Base-by-base conservation (phyloP, 768 basidiomycete genomes). In the Termitomyces heimii region DNA sequence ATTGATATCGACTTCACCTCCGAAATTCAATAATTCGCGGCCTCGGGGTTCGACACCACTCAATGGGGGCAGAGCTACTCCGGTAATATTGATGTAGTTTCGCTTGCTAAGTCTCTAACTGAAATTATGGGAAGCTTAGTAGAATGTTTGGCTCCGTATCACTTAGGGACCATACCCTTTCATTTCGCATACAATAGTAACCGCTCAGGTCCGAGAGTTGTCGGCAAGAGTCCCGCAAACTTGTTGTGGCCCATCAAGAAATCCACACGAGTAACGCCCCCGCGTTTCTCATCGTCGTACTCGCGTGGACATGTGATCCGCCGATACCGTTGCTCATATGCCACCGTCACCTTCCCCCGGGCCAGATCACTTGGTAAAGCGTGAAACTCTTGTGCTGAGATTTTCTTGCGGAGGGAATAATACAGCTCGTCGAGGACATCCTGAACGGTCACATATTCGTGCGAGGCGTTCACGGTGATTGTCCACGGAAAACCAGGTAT, bases 201-300 rank as follows among this genome's bases (percentile, higher is more conserved):
- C 1, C 67, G 60, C 34, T 72, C 65, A 2, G 71, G 70, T 14
- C 34, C 42, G 49, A 64, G 66, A 45, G 70, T 66, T 53, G 69
- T 63, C n/a, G 59, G 60, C 0, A 73, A 73, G 24, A 83, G 63
- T n/a, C 80, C 79, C 63, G 72, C 64, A 71, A 83, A 82, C 35
- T 65, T 68, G 1, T 70, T 76, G 12, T 65, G 68, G 5, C 73
- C 77, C 64, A 77, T 72, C 50, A 86, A 68, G 63, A 84, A 84
- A 66, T 87, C 85, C 4, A 86, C 75, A 53, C 84, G 73, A 63
- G 78, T 81, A 59, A 85, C 72, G 0, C 82, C 83, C 50, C 75
- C 74, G 4, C 65, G 68, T 61, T 78, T 77, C 73, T 85, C 83
- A 40, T 73, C 71, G 20, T 73, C 74, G 42, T 74, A 73, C 0